Percentiles rank a stretch among this genome's conserved stretches.
These are phyloP conservation scores for Solanum neorickii DNA, from an alignment of 257 asterid species.

Conservation along the genomic window DNA sequence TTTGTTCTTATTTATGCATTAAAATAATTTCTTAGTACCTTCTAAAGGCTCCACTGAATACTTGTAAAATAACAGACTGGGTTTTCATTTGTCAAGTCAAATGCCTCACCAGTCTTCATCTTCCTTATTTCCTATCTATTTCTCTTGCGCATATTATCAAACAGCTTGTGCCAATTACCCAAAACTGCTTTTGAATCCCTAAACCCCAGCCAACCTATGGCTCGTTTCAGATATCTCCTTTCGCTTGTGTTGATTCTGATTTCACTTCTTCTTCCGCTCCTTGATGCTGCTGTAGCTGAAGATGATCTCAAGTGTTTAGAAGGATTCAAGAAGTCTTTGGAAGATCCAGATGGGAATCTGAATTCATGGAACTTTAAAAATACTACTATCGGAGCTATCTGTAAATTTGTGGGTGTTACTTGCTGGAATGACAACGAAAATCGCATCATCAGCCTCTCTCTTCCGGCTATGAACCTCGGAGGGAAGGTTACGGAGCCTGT, in stretches of 20 bases:
- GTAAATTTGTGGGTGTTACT: constrained; percentile 48
- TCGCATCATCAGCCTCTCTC: constrained; percentile 37
- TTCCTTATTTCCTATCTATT: constrained; percentile 6
- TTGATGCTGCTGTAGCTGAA: constrained; percentile 13
- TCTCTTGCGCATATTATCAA: background rate
- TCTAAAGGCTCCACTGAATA: background rate
- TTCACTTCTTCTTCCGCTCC: background rate
- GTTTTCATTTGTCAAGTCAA: constrained; percentile 10
- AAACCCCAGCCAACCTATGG: background rate
- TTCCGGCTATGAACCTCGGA: constrained; percentile 35
- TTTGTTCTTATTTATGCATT: background rate
- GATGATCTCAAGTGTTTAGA: constrained; percentile 68
- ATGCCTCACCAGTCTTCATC: constrained; percentile 5
- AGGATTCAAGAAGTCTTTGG: constrained; percentile 38
- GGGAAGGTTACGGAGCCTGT: constrained; percentile 44
- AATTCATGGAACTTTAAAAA: constrained; percentile 51
- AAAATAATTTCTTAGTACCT: background rate
- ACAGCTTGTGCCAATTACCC: background rate
- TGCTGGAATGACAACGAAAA: constrained; percentile 83
- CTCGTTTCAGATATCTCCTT: background rate
- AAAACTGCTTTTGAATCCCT: background rate
- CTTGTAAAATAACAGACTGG: background rate
- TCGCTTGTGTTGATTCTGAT: background rate
- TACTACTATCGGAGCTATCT: constrained; percentile 38
- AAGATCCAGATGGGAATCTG: constrained; percentile 34